phyloP scores from a whole-genome alignment of 768 basidiomycete genomes.

The Cystobasidium tubakii region DNA sequence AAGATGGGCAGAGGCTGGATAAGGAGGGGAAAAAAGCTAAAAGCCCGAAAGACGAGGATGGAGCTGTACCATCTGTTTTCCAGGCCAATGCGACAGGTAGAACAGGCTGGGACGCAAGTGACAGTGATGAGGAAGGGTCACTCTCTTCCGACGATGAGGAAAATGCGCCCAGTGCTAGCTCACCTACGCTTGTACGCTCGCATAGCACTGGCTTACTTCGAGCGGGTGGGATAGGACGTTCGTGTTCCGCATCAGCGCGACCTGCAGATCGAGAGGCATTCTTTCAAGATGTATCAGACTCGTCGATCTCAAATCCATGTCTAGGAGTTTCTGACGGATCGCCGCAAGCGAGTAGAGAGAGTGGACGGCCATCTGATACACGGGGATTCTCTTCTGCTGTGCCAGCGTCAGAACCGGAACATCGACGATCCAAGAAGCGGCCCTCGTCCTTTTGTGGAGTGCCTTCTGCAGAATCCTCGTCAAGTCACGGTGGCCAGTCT shows the following conservation, averaged over 20 bases:
- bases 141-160: too few species aligned
- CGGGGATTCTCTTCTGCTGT: not conserved
- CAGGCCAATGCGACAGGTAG: not conserved
- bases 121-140: constrained; percentile 3
- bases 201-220: not conserved
- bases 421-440: not conserved
- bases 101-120: not conserved
- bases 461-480: not conserved
- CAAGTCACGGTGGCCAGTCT: not conserved
- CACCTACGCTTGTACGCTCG: not conserved
- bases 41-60: constrained; percentile 5
- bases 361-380: not conserved
- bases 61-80: not conserved
- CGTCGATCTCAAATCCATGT: constrained; percentile 8
- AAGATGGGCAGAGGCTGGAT: constrained; percentile 54
- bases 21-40: constrained; percentile 27
- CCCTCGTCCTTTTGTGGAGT: constrained; percentile 36
- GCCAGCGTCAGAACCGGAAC: not conserved
- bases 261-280: constrained; percentile 23
- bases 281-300: not conserved
- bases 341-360: not conserved
- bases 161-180: too few species aligned
- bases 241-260: constrained; percentile 15
- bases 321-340: not conserved
- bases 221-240: not conserved